Percentiles rank a stretch among this genome's conserved stretches.
These are phyloP conservation scores for Boletellus sp. DNA, from an alignment of 768 basidiomycete species.

Conservation along the genomic window DNA sequence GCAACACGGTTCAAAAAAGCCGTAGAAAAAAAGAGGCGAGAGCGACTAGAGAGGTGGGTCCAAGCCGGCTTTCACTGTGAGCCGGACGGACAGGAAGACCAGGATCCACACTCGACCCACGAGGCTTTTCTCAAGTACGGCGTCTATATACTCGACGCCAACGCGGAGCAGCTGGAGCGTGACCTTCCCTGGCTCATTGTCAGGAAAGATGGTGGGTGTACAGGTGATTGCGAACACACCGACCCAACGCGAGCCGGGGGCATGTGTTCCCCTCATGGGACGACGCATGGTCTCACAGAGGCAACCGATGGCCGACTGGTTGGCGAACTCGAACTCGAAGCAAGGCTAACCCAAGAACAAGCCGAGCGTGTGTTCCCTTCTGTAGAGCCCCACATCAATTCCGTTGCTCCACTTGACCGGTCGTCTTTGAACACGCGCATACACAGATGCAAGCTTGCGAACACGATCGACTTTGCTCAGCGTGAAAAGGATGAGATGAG, in stretches of 20 bases:
- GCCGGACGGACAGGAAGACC: constrained; percentile 3
- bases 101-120: constrained; percentile 21
- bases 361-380: background rate
- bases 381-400: background rate
- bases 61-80: constrained; percentile 15
- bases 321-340: constrained; percentile 24
- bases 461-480: constrained; percentile 77
- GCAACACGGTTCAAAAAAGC: constrained; percentile 67
- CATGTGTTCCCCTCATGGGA: background rate
- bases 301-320: constrained; percentile 27
- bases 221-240: constrained; percentile 18
- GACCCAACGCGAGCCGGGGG: background rate
- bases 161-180: constrained; percentile 23
- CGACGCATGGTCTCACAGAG: constrained; percentile 28
- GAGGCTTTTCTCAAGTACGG: constrained; percentile 31
- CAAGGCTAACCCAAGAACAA: constrained; percentile 7
- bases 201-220: constrained; percentile 27
- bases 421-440: constrained; percentile 13
- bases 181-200: constrained; percentile 29
- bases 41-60: constrained; percentile 36
- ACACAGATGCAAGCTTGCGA: constrained; percentile 35
- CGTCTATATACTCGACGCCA: constrained; percentile 31
- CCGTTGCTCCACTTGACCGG: background rate
- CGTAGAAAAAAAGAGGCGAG: constrained; percentile 51
- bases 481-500: constrained; percentile 90